phyloP scores from a whole-genome alignment of 805 yeast species.

The Groenewaldozyma salmanticensis region DNA sequence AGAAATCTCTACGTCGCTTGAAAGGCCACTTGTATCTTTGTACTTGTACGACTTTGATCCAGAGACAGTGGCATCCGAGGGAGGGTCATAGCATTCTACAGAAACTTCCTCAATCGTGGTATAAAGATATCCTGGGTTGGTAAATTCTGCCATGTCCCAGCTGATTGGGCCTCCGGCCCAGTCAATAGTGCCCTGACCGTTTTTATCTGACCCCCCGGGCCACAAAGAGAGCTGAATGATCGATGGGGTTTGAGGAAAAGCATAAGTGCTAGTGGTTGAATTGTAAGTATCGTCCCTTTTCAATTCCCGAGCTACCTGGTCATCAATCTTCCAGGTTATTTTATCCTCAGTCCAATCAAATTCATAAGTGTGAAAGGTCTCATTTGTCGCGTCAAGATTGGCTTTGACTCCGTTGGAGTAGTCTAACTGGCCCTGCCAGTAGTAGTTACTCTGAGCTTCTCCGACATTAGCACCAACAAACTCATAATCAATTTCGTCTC shows the following conservation, averaged over 20 bases:
- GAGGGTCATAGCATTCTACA: constrained; percentile 66
- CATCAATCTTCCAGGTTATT: constrained; percentile 67
- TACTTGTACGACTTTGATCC: constrained; percentile 47
- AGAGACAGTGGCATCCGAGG: constrained; percentile 38
- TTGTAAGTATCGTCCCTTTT: constrained; percentile 45
- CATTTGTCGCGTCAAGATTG: constrained; percentile 38
- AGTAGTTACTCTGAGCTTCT: constrained; percentile 67
- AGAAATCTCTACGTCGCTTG: constrained; percentile 48
- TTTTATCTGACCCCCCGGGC: constrained; percentile 44
- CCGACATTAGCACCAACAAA: constrained; percentile 68
- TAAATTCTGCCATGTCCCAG: constrained; percentile 72
- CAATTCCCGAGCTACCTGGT: constrained; percentile 54
- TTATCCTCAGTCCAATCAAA: constrained; percentile 75
- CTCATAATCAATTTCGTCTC: constrained; percentile 88
- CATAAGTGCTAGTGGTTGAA: constrained; percentile 49
- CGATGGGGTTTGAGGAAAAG: constrained; percentile 89
- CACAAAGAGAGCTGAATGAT: constrained; percentile 57
- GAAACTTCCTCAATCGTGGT: constrained; percentile 50
- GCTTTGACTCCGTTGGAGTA: constrained; percentile 47
- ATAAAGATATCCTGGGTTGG: constrained; percentile 72
- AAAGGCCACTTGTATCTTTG: constrained; percentile 37
- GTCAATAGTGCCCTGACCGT: constrained; percentile 52
- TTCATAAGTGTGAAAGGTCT: constrained; percentile 62
- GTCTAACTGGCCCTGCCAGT: constrained; percentile 63
- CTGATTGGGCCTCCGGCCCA: constrained; percentile 85